Evolutionary conservation across 2,329 filamentous ascomycete species (phyloP), one percentile per base, ranked within the genome.

Genomic region (Ophiostoma triangulosporum): DNA sequence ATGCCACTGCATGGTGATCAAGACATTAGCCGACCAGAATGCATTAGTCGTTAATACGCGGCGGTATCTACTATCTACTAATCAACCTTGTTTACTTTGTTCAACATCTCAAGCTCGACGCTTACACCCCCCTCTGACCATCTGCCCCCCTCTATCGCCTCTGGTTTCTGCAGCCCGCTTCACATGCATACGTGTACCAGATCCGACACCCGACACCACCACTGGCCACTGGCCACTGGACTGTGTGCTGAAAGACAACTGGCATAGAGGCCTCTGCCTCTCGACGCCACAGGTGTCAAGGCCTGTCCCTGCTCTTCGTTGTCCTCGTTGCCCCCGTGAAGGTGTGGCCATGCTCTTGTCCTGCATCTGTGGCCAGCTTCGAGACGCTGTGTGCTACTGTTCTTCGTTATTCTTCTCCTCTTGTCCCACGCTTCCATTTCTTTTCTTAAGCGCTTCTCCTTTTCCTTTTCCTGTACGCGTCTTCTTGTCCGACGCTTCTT

Each of bases 311-410:
- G 24, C 14, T 48, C 43, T 5, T 29, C n/a, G 22, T 8, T 9
- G 45, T 49, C 29, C 6, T 48, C 20, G 40, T 31, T n/a, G 24
- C 43, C 43, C 29, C 36, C 36, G 20, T 40, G 36, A 40, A 11
- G 36, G 36, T 12, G 36, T 24, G 20, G 36, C 36, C 36, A 24
- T 40, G 36, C 36, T 24, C 36, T 40, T 22, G 36, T 24, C 17
- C 36, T 43, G 38, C 38, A 35, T 43, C 35, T 33, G 52, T 36
- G 43, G 36, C 33, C 33, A 35, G 33, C 38, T 48, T 53, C 24
- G 35, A 36, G 31, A 52, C 29, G 40, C 32, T 20, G 22, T n/a
- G 45, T 33, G 36, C 12, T 24, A 43, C 20, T 54, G 20, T 17
- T n/a, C 46, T 46, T 31, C 43, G 11, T 11, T 26, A 17, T 12